Evolutionary conservation across 495 filamentous ascomycete species (phyloP).

Genomic region (Xylaria telfairii): DNA sequence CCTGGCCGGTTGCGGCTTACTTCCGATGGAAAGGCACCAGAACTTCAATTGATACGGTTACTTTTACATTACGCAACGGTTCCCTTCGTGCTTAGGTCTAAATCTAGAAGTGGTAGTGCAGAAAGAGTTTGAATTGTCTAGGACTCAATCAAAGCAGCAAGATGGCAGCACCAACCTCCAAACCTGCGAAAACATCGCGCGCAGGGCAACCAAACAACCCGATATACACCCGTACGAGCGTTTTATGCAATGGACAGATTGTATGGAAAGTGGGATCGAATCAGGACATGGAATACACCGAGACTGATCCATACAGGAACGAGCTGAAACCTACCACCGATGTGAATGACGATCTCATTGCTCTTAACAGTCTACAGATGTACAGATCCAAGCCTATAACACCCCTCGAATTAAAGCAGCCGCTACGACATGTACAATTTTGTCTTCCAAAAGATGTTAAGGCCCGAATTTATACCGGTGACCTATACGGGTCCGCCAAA

Average conservation of each 20-base stretch:
- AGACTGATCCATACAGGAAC: background rate
- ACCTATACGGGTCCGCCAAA: constrained; percentile 10
- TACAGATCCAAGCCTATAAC: constrained; percentile 11
- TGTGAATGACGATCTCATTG: constrained; percentile 6
- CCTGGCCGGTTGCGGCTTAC: constrained; percentile 2
- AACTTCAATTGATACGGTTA: background rate
- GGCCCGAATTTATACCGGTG: constrained; percentile 12
- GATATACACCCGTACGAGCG: constrained; percentile 19
- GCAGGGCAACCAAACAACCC: constrained; percentile 2
- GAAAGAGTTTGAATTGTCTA: background rate
- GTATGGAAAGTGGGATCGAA: constrained; percentile 6
- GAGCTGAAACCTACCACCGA: background rate
- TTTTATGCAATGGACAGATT: constrained; percentile 23
- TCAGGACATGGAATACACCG: background rate
- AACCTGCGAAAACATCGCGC: background rate
- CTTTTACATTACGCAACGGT: background rate
- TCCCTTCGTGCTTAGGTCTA: background rate
- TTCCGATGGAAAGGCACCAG: background rate
- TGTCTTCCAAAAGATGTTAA: constrained; percentile 9
- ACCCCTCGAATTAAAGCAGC: constrained; percentile 21
- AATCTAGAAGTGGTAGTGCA: background rate
- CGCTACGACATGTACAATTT: constrained; percentile 19
- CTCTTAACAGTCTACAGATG: constrained; percentile 20
- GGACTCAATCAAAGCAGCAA: background rate
- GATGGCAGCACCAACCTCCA: background rate